Percentiles rank a stretch among this genome's conserved stretches.
Conservation (phyloP, 2,329 filamentous ascomycete species). For the Fusarium incarnatum region DNA sequence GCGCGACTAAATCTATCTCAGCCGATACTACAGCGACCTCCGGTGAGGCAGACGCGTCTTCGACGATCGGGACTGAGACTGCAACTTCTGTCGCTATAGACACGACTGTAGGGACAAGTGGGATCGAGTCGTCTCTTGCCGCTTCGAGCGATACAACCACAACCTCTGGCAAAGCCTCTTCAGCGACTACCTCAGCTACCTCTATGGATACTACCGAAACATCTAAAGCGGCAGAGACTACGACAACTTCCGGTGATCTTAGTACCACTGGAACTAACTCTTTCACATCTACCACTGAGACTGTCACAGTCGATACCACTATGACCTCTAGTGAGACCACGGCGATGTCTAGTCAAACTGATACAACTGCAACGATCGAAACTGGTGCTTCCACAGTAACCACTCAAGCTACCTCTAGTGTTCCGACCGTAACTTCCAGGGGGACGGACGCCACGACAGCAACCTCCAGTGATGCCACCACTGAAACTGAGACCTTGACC, state of each 20-base stretch:
- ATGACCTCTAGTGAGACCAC: not conserved
- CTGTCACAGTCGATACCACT: not conserved
- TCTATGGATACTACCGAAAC: not conserved
- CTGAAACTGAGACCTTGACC: accelerated
- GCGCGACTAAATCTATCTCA: not conserved
- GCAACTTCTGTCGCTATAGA: not conserved
- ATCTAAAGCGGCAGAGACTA: not conserved
- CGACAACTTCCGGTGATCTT: not conserved
- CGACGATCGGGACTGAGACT: not conserved
- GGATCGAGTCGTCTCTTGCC: not conserved
- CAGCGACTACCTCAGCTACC: not conserved
- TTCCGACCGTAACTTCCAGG: not conserved
- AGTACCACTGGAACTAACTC: not conserved
- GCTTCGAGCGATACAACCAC: not conserved
- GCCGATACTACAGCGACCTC: not conserved
- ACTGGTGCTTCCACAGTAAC: accelerated
- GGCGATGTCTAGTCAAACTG: accelerated
- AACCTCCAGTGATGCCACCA: accelerated
- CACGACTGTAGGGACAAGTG: not conserved
- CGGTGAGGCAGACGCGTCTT: not conserved
- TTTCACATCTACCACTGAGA: not conserved
- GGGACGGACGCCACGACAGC: not conserved
- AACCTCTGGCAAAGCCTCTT: not conserved
- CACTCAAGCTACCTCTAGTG: not conserved
- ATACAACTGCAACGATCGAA: not conserved